Evolutionary conservation across 345 rosid genomes (phyloP).

Genomic region (Heritiera fomes): DNA sequence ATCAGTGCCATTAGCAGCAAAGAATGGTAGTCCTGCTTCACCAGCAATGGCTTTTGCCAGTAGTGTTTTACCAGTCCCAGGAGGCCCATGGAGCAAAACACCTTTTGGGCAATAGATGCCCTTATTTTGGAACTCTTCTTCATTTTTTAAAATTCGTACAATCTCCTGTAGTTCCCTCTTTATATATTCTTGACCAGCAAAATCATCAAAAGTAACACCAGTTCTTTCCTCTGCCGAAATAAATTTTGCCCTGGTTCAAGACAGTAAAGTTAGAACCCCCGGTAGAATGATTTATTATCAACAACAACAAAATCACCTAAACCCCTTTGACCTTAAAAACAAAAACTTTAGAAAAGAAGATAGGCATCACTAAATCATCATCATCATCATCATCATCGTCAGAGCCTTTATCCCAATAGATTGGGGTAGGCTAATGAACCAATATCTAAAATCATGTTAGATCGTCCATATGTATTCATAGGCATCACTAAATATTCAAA

Average conservation of each 20-base stretch:
- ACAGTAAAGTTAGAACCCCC: slow-evolving; percentile 26
- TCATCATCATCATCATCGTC: too few relatives aligned
- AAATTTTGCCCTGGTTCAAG: slow-evolving; percentile 69
- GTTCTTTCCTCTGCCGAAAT: slow-evolving; percentile 96
- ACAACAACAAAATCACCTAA: not conserved
- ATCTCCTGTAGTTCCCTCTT: slow-evolving; percentile 89
- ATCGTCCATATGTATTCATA: too few relatives aligned
- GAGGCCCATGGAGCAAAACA: slow-evolving; percentile 95
- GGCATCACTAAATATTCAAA: not conserved
- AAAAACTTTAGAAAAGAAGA: not conserved
- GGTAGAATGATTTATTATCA: slow-evolving; percentile 9
- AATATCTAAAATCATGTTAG: too few relatives aligned
- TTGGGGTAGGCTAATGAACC: too few relatives aligned
- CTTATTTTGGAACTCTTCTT: slow-evolving; percentile 86
- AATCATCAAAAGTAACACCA: slow-evolving; percentile 93
- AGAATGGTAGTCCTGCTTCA: slow-evolving; percentile 97
- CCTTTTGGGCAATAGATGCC: slow-evolving; percentile 99
- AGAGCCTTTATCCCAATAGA: too few relatives aligned
- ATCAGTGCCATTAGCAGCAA: slow-evolving; percentile 95
- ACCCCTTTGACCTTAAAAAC: not conserved
- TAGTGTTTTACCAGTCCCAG: slow-evolving; percentile 96
- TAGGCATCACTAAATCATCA: not conserved
- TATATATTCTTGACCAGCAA: slow-evolving; percentile 97
- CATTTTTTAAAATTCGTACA: slow-evolving; percentile 84
- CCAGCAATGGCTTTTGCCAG: slow-evolving; percentile 99